Evolutionary conservation across 495 filamentous ascomycete species (phyloP).

Genomic region (Jackrogersella multiformis): DNA sequence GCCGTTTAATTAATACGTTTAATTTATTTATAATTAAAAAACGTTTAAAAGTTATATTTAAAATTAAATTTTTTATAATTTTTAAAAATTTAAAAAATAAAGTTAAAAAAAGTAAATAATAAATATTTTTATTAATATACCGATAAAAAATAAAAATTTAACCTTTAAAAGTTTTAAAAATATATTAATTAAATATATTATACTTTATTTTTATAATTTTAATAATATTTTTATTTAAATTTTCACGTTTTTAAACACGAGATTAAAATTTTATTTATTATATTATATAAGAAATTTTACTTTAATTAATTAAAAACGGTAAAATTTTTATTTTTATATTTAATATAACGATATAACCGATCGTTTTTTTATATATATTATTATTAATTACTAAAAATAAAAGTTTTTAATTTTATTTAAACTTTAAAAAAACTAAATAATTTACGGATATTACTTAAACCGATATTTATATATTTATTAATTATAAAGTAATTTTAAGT

Average conservation of each 20-base stretch:
- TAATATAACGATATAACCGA: no score
- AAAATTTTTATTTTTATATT: constrained; percentile 6
- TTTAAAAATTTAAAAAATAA: no score
- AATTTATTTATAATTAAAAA: constrained; percentile 1
- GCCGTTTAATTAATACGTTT: neutral
- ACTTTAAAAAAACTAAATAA: neutral
- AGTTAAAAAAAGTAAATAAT: neutral
- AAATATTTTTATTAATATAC: neutral
- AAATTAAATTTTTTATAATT: neutral
- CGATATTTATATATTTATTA: no score
- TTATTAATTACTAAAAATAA: constrained; percentile 8
- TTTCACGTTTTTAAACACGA: constrained; percentile 4
- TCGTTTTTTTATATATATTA: neutral
- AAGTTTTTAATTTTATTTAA: neutral
- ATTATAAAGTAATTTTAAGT: neutral
- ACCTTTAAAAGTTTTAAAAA: neutral
- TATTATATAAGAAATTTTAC: neutral
- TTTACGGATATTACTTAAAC: neutral
- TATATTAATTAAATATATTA: neutral
- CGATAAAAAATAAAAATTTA: no score
- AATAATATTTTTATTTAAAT: neutral
- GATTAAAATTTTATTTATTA: constrained; percentile 6
- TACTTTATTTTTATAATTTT: neutral
- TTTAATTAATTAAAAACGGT: no score
- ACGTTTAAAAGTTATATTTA: neutral